Conservation (phyloP, 768 basidiomycete species). For the Antrodiella citrinella region DNA sequence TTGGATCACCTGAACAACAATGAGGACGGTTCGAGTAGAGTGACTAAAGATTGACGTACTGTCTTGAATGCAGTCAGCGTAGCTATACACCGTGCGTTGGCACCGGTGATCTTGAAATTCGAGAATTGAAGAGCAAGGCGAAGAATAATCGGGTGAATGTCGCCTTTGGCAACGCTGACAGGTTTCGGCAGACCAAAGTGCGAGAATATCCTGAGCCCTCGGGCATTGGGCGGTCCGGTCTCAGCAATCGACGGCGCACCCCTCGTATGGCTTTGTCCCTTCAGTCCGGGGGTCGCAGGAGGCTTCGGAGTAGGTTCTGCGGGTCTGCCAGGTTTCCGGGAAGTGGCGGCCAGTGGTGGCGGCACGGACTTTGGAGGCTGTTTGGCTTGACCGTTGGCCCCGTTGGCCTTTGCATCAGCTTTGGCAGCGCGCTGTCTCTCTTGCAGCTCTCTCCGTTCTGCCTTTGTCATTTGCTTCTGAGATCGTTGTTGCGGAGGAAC, state of each 20-base stretch:
- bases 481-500: constrained; percentile 26
- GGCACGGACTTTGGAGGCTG: constrained; percentile 15
- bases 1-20: constrained; percentile 65
- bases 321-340: constrained; percentile 11
- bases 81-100: constrained; percentile 93
- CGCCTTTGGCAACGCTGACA: constrained; percentile 53
- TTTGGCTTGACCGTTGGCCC: constrained; percentile 4
- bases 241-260: constrained; percentile 21
- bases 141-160: constrained; percentile 86
- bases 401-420: constrained; percentile 24
- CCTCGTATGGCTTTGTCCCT: constrained; percentile 2
- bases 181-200: constrained; percentile 76
- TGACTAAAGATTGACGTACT: constrained; percentile 35
- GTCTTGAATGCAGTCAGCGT: constrained; percentile 88
- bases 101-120: constrained; percentile 87
- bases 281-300: constrained; percentile 5
- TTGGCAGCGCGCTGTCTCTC: constrained; percentile 80
- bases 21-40: background rate
- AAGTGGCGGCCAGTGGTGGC: constrained; percentile 13
- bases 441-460: constrained; percentile 72
- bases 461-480: constrained; percentile 74
- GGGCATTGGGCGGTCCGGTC: constrained; percentile 32
- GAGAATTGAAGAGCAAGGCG: constrained; percentile 85
- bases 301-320: constrained; percentile 12
- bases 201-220: constrained; percentile 75